phyloP scores from a whole-genome alignment of 1,284 basidiomycete species.

The Cryptococcus sp. region DNA sequence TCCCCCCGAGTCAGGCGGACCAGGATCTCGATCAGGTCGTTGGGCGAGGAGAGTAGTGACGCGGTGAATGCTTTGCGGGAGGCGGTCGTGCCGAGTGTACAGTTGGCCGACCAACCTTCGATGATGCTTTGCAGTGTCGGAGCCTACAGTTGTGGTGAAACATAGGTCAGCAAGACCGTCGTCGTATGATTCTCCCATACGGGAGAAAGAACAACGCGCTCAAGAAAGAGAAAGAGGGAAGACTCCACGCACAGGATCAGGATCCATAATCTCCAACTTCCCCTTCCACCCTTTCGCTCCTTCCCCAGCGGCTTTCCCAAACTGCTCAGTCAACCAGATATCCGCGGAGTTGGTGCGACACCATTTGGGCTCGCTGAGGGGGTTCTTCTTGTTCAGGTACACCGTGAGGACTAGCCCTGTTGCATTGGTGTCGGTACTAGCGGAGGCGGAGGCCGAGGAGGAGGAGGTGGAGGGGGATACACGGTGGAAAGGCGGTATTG shows the following conservation, averaged over 20 bases:
- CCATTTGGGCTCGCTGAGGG: constrained; percentile 93
- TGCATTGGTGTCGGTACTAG: not conserved
- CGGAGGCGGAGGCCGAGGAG: constrained; percentile 5
- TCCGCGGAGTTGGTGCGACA: constrained; percentile 89
- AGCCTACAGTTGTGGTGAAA: constrained; percentile 59
- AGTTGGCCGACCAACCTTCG: constrained; percentile 81
- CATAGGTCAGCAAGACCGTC: not conserved
- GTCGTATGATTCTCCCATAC: not conserved
- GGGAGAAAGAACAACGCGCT: not conserved
- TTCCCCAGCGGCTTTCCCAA: constrained; percentile 62
- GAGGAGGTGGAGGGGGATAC: constrained; percentile 18
- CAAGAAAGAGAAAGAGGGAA: not conserved
- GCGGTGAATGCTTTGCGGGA: constrained; percentile 84
- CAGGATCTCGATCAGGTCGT: constrained; percentile 87
- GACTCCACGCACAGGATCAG: constrained; percentile 77
- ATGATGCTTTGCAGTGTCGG: constrained; percentile 87
- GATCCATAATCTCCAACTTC: constrained; percentile 87
- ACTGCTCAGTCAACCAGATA: constrained; percentile 84
- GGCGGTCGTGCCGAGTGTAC: constrained; percentile 68
- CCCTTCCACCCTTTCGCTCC: constrained; percentile 78
- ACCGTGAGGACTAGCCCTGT: constrained; percentile 50
- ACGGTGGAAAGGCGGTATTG: constrained; percentile 35
- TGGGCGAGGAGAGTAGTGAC: constrained; percentile 74
- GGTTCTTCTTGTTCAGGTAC: constrained; percentile 79
- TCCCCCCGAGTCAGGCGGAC: constrained; percentile 85